phyloP scores from a whole-genome alignment of 208 protist genomes.

The Trypanosoma theileri region DNA sequence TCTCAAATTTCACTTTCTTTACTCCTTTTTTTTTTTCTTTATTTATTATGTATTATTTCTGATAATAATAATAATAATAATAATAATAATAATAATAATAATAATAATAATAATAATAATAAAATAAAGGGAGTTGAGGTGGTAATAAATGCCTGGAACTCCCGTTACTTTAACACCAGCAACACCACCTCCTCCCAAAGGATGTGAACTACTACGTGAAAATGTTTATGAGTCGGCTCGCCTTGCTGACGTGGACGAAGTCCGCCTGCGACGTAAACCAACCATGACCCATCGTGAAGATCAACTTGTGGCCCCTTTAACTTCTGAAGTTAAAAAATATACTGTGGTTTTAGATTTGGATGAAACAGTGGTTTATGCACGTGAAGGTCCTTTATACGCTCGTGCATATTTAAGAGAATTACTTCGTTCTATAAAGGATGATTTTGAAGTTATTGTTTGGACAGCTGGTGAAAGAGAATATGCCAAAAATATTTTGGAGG shows the following conservation, averaged over 20 bases:
- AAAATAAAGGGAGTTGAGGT: too few relatives aligned
- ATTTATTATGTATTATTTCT: background rate
- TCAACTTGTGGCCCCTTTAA: constrained; percentile 55
- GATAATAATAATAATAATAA: background rate
- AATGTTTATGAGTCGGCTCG: constrained; percentile 69
- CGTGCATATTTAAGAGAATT: constrained; percentile 78
- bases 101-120: background rate
- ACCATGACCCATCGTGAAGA: constrained; percentile 66
- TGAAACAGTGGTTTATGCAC: constrained; percentile 91
- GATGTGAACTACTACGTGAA: constrained; percentile 68
- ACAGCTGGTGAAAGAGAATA: constrained; percentile 89
- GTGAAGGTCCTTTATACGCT: constrained; percentile 84
- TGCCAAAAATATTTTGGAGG: constrained; percentile 84
- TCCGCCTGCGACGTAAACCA: constrained; percentile 69
- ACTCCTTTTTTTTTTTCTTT: background rate
- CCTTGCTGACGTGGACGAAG: constrained; percentile 43
- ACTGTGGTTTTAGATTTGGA: constrained; percentile 90
- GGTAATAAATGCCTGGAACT: background rate
- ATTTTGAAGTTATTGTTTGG: constrained; percentile 91
- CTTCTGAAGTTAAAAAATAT: constrained; percentile 48
- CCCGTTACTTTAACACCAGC: constrained; percentile 10
- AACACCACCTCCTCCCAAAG: constrained; percentile 44
- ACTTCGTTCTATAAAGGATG: constrained; percentile 66
- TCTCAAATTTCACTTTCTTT: background rate
- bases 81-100: background rate